Conservation (phyloP, 176 grass and related monocot genomes). For the Oryza coarctata region DNA sequence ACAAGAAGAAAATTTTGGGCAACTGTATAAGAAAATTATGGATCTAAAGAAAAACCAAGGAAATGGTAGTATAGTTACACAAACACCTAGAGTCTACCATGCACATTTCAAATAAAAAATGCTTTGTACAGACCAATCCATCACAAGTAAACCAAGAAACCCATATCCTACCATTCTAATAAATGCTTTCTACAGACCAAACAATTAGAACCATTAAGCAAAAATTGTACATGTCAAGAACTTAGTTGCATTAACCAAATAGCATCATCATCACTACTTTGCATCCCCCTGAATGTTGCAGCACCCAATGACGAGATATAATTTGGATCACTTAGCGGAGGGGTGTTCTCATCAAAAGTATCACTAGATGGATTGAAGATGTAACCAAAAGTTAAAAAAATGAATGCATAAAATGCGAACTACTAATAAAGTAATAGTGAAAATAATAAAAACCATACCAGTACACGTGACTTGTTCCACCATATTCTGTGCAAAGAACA, state of each 20-base stretch:
- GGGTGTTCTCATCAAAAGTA: conserved; percentile 93
- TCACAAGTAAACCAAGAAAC: no score
- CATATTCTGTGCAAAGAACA: conserved; percentile 61
- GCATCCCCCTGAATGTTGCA: conserved; percentile 82
- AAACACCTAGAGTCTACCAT: conserved; percentile 6
- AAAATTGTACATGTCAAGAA: background rate
- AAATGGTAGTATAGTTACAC: conserved; percentile 1
- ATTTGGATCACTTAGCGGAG: conserved; percentile 70
- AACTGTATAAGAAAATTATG: conserved; percentile 18
- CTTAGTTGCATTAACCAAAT: conserved; percentile 94
- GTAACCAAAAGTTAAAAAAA: conserved; percentile 11
- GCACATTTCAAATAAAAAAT: no score
- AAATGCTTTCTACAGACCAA: conserved; percentile 19
- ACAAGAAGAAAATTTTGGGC: background rate
- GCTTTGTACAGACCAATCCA: background rate
- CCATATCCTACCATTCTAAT: no score
- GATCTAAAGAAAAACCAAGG: background rate
- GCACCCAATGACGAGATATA: conserved; percentile 87
- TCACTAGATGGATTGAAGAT: conserved; percentile 55
- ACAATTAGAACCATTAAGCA: background rate
- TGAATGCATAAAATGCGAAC: background rate
- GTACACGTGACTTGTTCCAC: conserved; percentile 79
- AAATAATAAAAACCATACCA: conserved; percentile 51
- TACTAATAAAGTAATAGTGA: background rate
- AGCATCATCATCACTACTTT: conserved; percentile 72